Conservation (phyloP, 2,329 filamentous ascomycete genomes). For the Thielaviopsis euricoi region DNA sequence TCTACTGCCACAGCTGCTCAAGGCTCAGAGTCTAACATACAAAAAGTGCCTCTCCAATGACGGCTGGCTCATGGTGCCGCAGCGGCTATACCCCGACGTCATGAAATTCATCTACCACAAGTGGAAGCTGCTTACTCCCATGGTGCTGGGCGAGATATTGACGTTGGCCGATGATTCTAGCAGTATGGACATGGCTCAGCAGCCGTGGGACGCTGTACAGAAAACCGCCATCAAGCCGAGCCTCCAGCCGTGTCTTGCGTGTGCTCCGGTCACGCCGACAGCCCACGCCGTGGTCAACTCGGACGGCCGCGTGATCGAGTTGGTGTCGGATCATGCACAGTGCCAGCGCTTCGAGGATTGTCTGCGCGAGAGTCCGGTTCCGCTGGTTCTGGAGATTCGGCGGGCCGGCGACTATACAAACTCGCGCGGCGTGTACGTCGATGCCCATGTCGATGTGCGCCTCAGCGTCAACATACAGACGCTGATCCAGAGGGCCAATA, state of each 20-base stretch:
- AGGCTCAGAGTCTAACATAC: background rate
- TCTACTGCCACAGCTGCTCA: constrained; percentile 1
- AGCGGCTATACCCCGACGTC: constrained; percentile 1
- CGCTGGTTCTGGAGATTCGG: constrained; percentile 8
- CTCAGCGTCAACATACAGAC: constrained; percentile 12
- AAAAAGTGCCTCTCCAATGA: background rate
- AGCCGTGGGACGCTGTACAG: background rate
- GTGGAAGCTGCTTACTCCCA: background rate
- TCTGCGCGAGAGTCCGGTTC: constrained; percentile 6
- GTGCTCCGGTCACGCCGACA: background rate
- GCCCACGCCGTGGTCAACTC: constrained; percentile 2
- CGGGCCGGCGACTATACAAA: background rate
- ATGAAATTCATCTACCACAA: constrained; percentile 4
- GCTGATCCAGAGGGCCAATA: constrained; percentile 12
- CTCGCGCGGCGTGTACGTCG: background rate
- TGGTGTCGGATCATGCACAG: constrained; percentile 4
- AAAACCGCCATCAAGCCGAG: background rate
- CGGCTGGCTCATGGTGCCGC: constrained; percentile 6
- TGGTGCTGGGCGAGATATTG: background rate
- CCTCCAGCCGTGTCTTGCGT: background rate
- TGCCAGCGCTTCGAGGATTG: constrained; percentile 10
- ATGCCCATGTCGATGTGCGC: constrained; percentile 5
- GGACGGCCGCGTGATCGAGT: constrained; percentile 6
- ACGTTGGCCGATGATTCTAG: background rate
- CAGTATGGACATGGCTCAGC: background rate